Percentiles rank a stretch among this genome's conserved stretches.
phyloP scores from a whole-genome alignment of 2,329 filamentous ascomycete genomes.

The Botrytis cinerea region DNA sequence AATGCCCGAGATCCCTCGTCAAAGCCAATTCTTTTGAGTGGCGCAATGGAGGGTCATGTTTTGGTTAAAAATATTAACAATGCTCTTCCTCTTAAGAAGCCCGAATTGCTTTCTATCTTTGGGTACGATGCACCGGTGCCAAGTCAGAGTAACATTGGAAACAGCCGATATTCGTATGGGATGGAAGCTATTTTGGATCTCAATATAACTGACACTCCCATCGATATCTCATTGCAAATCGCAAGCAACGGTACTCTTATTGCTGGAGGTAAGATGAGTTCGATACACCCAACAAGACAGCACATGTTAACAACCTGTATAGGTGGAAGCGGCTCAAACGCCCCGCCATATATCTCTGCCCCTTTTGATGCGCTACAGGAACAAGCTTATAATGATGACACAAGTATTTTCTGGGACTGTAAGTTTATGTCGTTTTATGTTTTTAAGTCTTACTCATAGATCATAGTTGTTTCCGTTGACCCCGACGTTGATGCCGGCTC shows the following conservation, averaged over 20 bases:
- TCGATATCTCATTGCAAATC: neutral
- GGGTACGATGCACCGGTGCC: slow-evolving; percentile 54
- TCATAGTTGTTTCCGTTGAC: neutral
- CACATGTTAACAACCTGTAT: neutral
- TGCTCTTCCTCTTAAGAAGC: slow-evolving; percentile 54
- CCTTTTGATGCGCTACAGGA: neutral
- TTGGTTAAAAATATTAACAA: slow-evolving; percentile 60
- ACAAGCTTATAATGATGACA: neutral
- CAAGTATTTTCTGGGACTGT: neutral
- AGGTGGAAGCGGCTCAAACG: neutral
- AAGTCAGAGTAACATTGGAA: neutral
- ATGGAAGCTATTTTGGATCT: neutral
- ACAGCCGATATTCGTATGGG: neutral
- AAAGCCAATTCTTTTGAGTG: slow-evolving; percentile 31
- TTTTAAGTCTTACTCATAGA: neutral
- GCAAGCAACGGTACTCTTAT: neutral
- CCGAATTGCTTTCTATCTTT: slow-evolving; percentile 56
- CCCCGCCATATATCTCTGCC: neutral
- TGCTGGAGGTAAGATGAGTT: neutral
- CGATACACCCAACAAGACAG: neutral
- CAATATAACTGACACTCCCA: neutral
- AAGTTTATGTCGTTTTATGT: neutral
- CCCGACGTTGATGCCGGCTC: neutral
- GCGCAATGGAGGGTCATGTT: slow-evolving; percentile 63
- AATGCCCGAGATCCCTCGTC: slow-evolving; percentile 54